Conservation (phyloP, 73 alveolate genomes). For the Blepharisma stoltei region DNA sequence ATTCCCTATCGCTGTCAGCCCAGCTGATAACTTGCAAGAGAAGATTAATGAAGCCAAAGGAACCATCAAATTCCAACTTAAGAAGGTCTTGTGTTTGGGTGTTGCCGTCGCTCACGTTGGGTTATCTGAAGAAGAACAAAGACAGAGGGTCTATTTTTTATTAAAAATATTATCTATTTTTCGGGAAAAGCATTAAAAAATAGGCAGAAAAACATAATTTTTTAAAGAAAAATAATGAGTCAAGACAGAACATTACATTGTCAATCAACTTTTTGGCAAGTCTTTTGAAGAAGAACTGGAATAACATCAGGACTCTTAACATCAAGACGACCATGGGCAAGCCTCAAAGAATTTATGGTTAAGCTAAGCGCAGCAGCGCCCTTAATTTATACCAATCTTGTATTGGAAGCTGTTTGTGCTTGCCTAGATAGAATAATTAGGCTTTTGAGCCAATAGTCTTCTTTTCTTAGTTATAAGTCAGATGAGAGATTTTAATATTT, state of each 20-base stretch:
- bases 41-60: conserved; percentile 94
- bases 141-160: conserved; percentile 87
- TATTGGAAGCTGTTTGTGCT: neutral
- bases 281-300: conserved; percentile 97
- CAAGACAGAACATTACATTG: conserved; percentile 88
- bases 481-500: no score
- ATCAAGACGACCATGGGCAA: conserved; percentile 98
- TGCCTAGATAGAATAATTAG: no score
- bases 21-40: conserved; percentile 75
- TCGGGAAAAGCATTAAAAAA: conserved; percentile 96
- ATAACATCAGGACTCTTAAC: conserved; percentile 90
- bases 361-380: conserved; percentile 26
- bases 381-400: no score
- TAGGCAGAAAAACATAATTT: no score
- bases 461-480: no score
- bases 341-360: conserved; percentile 83
- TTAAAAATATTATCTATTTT: conserved; percentile 92
- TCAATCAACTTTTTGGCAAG: conserved; percentile 93
- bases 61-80: conserved; percentile 96
- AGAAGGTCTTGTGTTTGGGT: conserved; percentile 92
- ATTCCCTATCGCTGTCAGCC: conserved; percentile 97
- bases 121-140: conserved; percentile 89
- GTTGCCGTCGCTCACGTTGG: conserved; percentile 94
- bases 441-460: no score
- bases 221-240: no score